Base-by-base conservation (phyloP, 495 filamentous ascomycete species). In the Penicillium longicatenatum region DNA sequence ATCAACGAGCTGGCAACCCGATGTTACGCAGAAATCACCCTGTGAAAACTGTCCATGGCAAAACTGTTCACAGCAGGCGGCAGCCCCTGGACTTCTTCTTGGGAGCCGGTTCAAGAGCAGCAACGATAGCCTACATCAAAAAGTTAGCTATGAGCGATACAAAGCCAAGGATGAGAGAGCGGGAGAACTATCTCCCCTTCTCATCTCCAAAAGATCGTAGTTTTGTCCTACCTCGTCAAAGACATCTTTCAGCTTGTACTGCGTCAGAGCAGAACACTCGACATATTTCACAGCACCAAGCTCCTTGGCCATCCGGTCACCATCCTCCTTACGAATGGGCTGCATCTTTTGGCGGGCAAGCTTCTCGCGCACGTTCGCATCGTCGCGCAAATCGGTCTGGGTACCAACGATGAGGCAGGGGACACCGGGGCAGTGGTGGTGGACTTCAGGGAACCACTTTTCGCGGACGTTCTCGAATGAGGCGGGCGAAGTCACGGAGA, bases 401-500 rank as follows among this genome's bases (percentile, higher is more conserved):
- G 94, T 98, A 62, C 94, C 94, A 60, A 98, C 94, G 62, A 98
- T 98, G 46, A 98, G 78, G 83, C 95, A 98, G 30, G 94, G 94
- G 12, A 98, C 94, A 59, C 94, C 94, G 21, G 94, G 94, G 73
- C 94, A 98, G 74, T 98, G 94, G 73, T 98, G 94, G 70, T 95
- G 92, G 19, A 98, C 94, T 73, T 98, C 94, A 16, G 94, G 94
- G 65, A 97, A 92, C 94, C 94, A 98, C 73, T 98, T 98, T 78
- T 98, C 95, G 60, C 92, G 86, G 33, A 98, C 95, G 86, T 98
- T 98, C 74, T 98, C 94, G 71, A 98, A 98, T 16, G 92, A 97
- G 37, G 94, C 92, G n/a, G 95, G 94, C 12, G 94, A 98, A 31
- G 93, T 98, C 63, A 98, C 94, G 68, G 90, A 95, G 75, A 98